Base-by-base conservation (phyloP, 2,329 filamentous ascomycete genomes). In the Ophiostoma quercus region DNA sequence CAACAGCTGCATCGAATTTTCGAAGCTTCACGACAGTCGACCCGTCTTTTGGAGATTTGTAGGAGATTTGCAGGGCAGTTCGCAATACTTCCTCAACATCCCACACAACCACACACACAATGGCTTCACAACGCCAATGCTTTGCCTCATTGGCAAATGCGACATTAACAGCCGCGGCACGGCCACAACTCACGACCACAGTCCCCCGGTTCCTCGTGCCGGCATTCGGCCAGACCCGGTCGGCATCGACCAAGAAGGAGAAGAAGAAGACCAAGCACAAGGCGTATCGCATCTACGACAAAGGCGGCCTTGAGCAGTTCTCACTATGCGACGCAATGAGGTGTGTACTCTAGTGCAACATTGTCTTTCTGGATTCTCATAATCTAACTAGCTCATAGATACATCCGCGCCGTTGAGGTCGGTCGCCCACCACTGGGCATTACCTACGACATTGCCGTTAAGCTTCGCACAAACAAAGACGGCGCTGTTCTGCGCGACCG, bases 261-360 rank as follows among this genome's bases (percentile, higher is more conserved):
- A 86, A 86, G 80, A 85, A 84, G 78, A 88, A 84, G 79, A 82
- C 84, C 75, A 80, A 84, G 68, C 85, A 87, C 76, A 92, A 92
- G 80, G 83, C 85, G 12, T 87, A 86, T 72, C 87, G 86, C 73
- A 85, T 87, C 41, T 93, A 88, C 77, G 85, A 88, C 73, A 79
- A 94, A 73, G 85, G 85, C 72, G 82, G 87, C 73, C 85, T 88
- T 62, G 84, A 92, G 47, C 89, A 91, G 76, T 97, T 90, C 77
- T 87, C 92, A 0, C 84, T 99, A 41, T 90, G 92, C 74, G 95
- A 99, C 82, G 96, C 95, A 19, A 95, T 99, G 88, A 88, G 94
- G 92, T 68, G 66, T 9, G 43, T 54, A 62, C 9, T 62, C 7
- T 9, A 12, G 2, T 57, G 8, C 8, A 7, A 7, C n/a, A 9